Evolutionary conservation across 106 monocot genomes (phyloP), one percentile per base, ranked within the genome.

Genomic region (Dioscorea zingiberensis): DNA sequence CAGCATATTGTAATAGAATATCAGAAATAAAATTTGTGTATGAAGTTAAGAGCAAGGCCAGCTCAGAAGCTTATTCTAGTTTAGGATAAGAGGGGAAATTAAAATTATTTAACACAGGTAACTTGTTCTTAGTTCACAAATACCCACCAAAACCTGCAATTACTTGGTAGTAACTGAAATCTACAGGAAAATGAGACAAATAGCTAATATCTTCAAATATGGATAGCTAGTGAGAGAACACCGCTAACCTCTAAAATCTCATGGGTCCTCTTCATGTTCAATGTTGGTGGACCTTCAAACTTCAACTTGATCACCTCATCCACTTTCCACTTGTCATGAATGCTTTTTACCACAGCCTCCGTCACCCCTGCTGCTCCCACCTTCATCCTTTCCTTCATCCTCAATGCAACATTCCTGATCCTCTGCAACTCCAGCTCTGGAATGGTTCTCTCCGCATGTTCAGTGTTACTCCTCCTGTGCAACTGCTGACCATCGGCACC

Each of bases 321-420:
- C 45, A 76, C 76, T 68, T 74, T 85, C 95, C 95, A 97, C 57
- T 88, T 97, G 71, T 67, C 55, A 51, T 77, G 85, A 65, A 97
- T 91, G 58, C 45, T 76, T 59, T 85, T 73, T 26, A 91, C 88
- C n/a, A 97, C 29, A 13, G 76, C 73, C 48, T 85, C 72, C 22
- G 91, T 91, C 49, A 97, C 87, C 18, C 95, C 95, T 44, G 81
- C 88, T 12, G 83, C 67, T 7, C 95, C 91, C 25, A 97, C 79
- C 54, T 83, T 91, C 67, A 83, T 83, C 57, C 91, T 97, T 67
- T 91, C 95, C 77, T 91, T 97, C 79, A 91, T 85, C 74, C 85
- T 88, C 57, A 97, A 62, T 6, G 88, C 85, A 44, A 68, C 55
- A 66, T 85, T 85, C 65, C 95, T 83, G 26, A 97, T 77, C 81